phyloP scores from a whole-genome alignment of 306 rosid genomes.

The Urtica urens region DNA sequence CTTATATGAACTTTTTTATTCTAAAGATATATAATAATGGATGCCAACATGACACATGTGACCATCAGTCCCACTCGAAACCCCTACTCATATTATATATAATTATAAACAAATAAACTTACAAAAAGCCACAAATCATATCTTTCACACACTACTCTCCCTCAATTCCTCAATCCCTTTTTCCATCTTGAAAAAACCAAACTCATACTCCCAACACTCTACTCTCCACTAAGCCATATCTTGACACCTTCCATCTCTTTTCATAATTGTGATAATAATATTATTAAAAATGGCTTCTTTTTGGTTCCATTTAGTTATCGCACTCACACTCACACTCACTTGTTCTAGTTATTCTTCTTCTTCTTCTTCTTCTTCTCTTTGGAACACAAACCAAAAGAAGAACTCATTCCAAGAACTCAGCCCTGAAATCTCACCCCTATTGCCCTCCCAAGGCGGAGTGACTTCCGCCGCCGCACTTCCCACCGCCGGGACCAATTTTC shows the following conservation, averaged over 20 bases:
- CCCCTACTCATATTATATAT: conserved; percentile 17
- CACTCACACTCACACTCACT: conserved; percentile 24
- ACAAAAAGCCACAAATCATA: conserved; percentile 38
- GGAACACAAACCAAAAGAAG: too few relatives aligned
- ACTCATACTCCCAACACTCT: conserved; percentile 4
- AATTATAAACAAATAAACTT: too few relatives aligned
- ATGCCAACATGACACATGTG: conserved; percentile 42
- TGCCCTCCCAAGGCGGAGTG: conserved; percentile 69
- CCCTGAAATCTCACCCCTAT: conserved; percentile 75
- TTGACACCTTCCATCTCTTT: conserved; percentile 18
- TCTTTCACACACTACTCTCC: conserved; percentile 17
- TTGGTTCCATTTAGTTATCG: conserved; percentile 23
- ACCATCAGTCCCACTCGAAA: conserved; percentile 25
- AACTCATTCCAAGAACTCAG: conserved; percentile 46
- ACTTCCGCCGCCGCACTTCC: conserved; percentile 46
- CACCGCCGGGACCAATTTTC: conserved; percentile 62
- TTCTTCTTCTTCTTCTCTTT: conserved; percentile 32
- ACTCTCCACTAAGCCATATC: conserved; percentile 14
- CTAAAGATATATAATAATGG: too few relatives aligned
- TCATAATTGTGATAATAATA: conserved; percentile 51
- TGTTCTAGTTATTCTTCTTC: conserved; percentile 36
- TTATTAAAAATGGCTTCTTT: conserved; percentile 55
- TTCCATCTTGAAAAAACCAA: neutral
- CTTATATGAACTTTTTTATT: too few relatives aligned
- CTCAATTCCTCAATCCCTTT: conserved; percentile 1